Conservation (phyloP, 2,329 filamentous ascomycete genomes). For the Aureobasidium sp. region DNA sequence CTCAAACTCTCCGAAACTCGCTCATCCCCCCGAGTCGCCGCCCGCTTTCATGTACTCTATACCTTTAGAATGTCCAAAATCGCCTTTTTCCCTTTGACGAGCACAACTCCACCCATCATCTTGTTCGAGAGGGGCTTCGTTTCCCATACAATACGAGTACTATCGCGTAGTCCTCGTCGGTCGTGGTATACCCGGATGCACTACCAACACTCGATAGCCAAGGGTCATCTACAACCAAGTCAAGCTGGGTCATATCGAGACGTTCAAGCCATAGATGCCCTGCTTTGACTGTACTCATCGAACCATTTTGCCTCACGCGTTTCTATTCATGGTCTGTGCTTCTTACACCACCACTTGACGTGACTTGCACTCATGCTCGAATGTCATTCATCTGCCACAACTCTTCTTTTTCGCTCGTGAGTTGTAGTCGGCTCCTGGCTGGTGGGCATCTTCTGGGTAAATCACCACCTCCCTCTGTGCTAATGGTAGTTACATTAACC, state of each 20-base stretch:
- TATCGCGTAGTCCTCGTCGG: background rate
- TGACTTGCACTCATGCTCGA: background rate
- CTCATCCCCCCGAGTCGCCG: background rate
- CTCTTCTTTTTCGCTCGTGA: background rate
- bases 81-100: background rate
- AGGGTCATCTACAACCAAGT: background rate
- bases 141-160: background rate
- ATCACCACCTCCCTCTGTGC: no score
- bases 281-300: background rate
- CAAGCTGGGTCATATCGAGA: background rate
- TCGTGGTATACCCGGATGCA: background rate
- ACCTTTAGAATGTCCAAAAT: conserved; percentile 13
- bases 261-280: background rate
- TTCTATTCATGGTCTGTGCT: conserved; percentile 5
- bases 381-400: background rate
- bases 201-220: background rate
- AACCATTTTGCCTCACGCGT: conserved; percentile 1
- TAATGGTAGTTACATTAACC: no score
- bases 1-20: conserved; percentile 15
- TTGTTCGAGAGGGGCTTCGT: background rate
- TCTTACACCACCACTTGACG: background rate
- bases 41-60: conserved; percentile 11
- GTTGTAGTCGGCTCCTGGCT: background rate
- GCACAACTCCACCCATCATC: background rate
- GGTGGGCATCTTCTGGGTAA: no score